These are phyloP conservation scores for Barnettozyma californica DNA, from an alignment of 805 yeast species.

Conservation along the genomic window DNA sequence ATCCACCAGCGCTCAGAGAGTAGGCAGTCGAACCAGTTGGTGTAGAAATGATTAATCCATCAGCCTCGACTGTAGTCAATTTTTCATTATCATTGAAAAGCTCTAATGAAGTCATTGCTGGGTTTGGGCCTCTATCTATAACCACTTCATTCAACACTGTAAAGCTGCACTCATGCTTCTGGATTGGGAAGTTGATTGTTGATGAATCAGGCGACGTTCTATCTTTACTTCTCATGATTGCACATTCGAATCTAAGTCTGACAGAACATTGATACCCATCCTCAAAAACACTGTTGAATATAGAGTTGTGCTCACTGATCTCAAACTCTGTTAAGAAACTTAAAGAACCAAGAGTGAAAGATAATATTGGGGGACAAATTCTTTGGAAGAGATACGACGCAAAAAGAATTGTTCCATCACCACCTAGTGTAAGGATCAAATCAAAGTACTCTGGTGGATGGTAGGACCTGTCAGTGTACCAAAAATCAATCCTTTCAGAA, in stretches of 20 bases:
- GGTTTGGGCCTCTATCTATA: conserved; percentile 47
- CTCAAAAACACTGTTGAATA: conserved; percentile 32
- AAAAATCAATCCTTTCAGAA: conserved; percentile 16
- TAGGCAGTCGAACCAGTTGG: conserved; percentile 67
- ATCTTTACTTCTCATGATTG: conserved; percentile 33
- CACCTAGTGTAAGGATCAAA: conserved; percentile 60
- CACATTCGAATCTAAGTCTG: conserved; percentile 47
- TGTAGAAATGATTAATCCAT: conserved; percentile 58
- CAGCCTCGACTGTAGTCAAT: conserved; percentile 60
- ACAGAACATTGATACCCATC: conserved; percentile 43
- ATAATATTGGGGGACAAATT: conserved; percentile 59
- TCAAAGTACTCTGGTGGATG: conserved; percentile 39
- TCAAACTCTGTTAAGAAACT: conserved; percentile 60
- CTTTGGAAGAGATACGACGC: conserved; percentile 57
- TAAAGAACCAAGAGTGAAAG: conserved; percentile 61
- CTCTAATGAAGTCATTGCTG: conserved; percentile 46
- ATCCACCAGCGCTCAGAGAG: conserved; percentile 49
- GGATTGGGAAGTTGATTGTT: conserved; percentile 9
- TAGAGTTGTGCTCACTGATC: conserved; percentile 31
- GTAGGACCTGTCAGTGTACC: conserved; percentile 23
- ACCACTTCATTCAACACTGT: conserved; percentile 48
- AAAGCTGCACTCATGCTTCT: conserved; percentile 15
- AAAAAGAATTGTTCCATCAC: conserved; percentile 66
- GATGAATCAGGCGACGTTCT: conserved; percentile 11
- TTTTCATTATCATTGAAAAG: conserved; percentile 42